A percentile compares a stretch with the other conserved stretches of the same genome.
These are phyloP conservation scores for Saprolegnia parasitica DNA, from an alignment of 352 stramenopile species.

Conservation along the genomic window DNA sequence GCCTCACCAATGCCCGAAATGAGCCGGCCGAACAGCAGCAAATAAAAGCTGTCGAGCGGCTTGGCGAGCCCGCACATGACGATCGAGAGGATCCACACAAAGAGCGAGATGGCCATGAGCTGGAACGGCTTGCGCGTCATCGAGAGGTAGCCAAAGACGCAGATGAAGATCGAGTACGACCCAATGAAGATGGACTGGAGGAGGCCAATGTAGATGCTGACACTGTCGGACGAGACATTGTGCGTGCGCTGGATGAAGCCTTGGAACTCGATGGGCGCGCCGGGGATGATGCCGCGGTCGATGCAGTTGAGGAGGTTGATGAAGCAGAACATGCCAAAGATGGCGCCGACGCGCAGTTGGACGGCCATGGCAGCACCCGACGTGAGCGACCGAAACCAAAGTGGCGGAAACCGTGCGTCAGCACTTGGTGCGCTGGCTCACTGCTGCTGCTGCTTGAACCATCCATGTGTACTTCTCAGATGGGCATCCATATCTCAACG, in stretches of 20 bases:
- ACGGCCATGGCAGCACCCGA: too few relatives aligned
- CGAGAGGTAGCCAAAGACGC: conserved; percentile 55
- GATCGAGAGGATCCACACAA: conserved; percentile 49
- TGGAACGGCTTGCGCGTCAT: conserved; percentile 49
- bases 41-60: conserved; percentile 39
- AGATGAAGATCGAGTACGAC: conserved; percentile 11
- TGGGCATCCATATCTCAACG: too few relatives aligned
- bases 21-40: conserved; percentile 50
- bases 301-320: conserved; percentile 24
- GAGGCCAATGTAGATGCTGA: conserved; percentile 20
- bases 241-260: conserved; percentile 16
- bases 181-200: conserved; percentile 15
- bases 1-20: conserved; percentile 56
- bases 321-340: neutral
- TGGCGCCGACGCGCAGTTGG: neutral
- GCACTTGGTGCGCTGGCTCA: too few relatives aligned
- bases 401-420: too few relatives aligned
- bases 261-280: conserved; percentile 26
- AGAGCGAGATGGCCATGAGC: conserved; percentile 45
- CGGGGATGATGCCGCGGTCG: conserved; percentile 25
- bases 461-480: too few relatives aligned
- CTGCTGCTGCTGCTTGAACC: too few relatives aligned
- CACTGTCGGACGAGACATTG: conserved; percentile 5
- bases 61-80: conserved; percentile 42
- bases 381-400: too few relatives aligned